Evolutionary conservation across 768 basidiomycete species (phyloP).

Genomic region (Lyophyllum semitale): DNA sequence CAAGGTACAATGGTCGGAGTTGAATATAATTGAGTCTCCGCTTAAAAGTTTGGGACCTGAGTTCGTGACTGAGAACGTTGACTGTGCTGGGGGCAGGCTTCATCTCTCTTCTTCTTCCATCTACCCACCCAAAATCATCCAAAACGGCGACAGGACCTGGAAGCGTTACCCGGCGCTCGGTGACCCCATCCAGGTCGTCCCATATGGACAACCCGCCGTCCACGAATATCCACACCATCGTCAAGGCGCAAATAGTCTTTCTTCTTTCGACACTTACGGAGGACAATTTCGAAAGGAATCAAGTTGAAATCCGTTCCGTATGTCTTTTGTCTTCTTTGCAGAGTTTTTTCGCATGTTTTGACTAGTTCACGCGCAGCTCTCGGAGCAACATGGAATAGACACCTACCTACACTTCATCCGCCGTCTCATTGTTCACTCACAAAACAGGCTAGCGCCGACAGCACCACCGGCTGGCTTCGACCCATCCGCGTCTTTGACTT

Average conservation of each 20-base stretch:
- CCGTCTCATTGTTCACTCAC: conserved; percentile 88
- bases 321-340: conserved; percentile 34
- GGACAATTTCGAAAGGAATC: conserved; percentile 94
- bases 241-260: conserved; percentile 97
- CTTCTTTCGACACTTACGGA: conserved; percentile 94
- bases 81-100: conserved; percentile 45
- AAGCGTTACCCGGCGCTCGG: conserved; percentile 70
- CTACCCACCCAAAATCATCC: conserved; percentile 43
- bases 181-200: conserved; percentile 80
- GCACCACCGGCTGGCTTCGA: conserved; percentile 68
- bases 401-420: conserved; percentile 98
- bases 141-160: conserved; percentile 77
- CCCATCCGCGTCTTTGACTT: conserved; percentile 75
- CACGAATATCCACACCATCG: conserved; percentile 88
- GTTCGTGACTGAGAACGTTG: conserved; percentile 40
- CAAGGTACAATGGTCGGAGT: conserved; percentile 38
- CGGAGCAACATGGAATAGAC: conserved; percentile 95
- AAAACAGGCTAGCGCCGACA: conserved; percentile 63
- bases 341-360: conserved; percentile 11
- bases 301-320: conserved; percentile 93
- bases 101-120: conserved; percentile 34
- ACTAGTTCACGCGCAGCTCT: conserved; percentile 59
- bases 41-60: conserved; percentile 26
- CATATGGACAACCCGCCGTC: conserved; percentile 86
- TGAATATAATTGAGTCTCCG: conserved; percentile 31